Base-by-base conservation (phyloP, 1,284 basidiomycete genomes). In the Austroboletus rostrupii region DNA sequence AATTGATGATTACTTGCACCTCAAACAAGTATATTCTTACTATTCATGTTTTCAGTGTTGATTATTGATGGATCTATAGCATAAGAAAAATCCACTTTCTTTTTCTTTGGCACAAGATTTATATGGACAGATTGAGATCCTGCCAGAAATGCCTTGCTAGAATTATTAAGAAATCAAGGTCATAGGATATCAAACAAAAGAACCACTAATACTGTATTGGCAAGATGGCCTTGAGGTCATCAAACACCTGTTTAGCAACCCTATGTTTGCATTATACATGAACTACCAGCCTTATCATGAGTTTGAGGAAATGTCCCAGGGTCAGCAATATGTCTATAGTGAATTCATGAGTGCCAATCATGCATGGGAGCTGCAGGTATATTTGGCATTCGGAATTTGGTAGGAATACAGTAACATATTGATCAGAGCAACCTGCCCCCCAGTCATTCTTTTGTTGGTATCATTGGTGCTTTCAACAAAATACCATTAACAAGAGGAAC, bases 351-450 rank as follows among this genome's bases (percentile, higher is more conserved):
- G 54, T 11, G 29, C 29, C 3, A 32, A 52, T 26, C 36, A 8
- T n/a, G 49, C 54, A 0, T 56, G 54, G 46, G 26, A 56, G 8
- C 45, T 56, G n/a, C 50, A 56, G 38, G 50, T 56, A 36, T 41
- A 33, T 35, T n/a, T 48, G 20, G n/a, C 21, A 7, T 36, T 7
- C 1, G 29, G 20, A 3, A 48, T 31, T 3, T 9, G 42, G 5
- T 48, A 33, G 32, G 40, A 42, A 21, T 9, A 36, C 3, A 14
- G 23, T 1, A 1, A 42, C 12, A 14, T 8, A 23, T 58, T 2
- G 59, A 45, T 1, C 50, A 37, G 36, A 37, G 10, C 5, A 17
- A 37, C 4, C 36, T 37, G 20, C 47, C 53, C 28, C 3, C 14
- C 0, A 42, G 53, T 1, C 48, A 55, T 12, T 40, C n/a, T 0